A percentile compares a stretch with the other conserved stretches of the same genome.
Conservation (phyloP, 768 basidiomycete genomes). For the Boletus insuetus region DNA sequence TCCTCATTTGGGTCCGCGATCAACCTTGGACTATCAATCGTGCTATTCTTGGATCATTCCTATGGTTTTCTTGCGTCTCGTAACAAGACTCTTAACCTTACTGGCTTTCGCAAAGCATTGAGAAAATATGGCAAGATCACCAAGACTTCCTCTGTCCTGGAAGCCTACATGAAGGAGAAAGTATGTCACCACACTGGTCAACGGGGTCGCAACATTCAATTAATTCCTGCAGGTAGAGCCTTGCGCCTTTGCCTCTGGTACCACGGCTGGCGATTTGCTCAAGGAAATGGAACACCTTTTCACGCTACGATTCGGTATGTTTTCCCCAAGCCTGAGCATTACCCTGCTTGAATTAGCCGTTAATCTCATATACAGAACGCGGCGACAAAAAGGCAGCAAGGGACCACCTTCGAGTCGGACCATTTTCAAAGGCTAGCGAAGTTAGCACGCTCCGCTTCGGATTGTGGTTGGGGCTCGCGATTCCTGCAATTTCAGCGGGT, state of each 20-base stretch:
- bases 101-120: conserved; percentile 83
- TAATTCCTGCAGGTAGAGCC: conserved; percentile 52
- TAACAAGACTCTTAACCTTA: conserved; percentile 74
- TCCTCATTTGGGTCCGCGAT: background rate
- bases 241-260: conserved; percentile 65
- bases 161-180: conserved; percentile 79
- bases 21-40: background rate
- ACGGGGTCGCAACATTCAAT: background rate
- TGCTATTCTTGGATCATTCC: background rate
- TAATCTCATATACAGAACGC: conserved; percentile 34
- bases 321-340: background rate
- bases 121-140: conserved; percentile 87
- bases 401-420: conserved; percentile 56
- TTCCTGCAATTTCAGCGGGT: conserved; percentile 69
- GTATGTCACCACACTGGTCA: conserved; percentile 33
- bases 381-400: conserved; percentile 82
- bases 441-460: conserved; percentile 75
- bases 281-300: conserved; percentile 75
- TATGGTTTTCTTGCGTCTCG: background rate
- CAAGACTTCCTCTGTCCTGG: conserved; percentile 55
- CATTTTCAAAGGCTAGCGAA: conserved; percentile 57
- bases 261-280: conserved; percentile 62
- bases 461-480: conserved; percentile 62
- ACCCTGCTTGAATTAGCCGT: background rate
- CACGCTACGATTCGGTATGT: conserved; percentile 72